A percentile compares a stretch with the other conserved stretches of the same genome.
Evolutionary conservation across 257 asterid species (phyloP).

Genomic region (Craterostigma plantagineum): DNA sequence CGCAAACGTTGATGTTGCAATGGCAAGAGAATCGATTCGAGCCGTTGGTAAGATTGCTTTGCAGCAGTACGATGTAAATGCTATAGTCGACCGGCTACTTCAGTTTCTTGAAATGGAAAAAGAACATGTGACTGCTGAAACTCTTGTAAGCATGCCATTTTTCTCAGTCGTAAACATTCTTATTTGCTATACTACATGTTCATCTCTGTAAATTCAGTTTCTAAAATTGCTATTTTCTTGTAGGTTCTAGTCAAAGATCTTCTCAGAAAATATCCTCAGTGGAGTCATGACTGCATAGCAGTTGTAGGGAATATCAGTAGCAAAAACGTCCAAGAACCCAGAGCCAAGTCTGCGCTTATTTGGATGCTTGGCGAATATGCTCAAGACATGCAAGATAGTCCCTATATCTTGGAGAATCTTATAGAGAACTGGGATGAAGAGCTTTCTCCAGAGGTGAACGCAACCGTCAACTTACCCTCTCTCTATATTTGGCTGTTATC

Average conservation of each 20-base stretch:
- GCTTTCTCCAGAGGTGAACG: conserved; percentile 78
- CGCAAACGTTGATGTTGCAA: conserved; percentile 94
- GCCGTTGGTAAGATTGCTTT: conserved; percentile 98
- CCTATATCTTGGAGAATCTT: conserved; percentile 70
- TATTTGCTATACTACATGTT: not conserved
- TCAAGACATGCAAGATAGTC: conserved; percentile 97
- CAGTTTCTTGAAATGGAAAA: conserved; percentile 99
- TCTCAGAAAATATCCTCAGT: conserved; percentile 94
- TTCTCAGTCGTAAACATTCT: conserved; percentile 7
- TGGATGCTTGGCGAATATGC: conserved; percentile 99
- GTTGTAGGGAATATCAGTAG: conserved; percentile 97
- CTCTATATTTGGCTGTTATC: not conserved
- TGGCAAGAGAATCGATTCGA: conserved; percentile 97
- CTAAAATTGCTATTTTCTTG: conserved; percentile 9
- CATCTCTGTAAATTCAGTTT: conserved; percentile 3
- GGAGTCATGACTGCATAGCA: conserved; percentile 99
- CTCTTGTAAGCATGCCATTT: conserved; percentile 49
- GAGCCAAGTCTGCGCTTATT: conserved; percentile 95
- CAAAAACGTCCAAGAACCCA: conserved; percentile 88
- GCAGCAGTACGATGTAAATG: conserved; percentile 97
- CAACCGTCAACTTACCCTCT: not conserved
- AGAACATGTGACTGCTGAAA: conserved; percentile 95
- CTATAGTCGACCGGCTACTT: conserved; percentile 95
- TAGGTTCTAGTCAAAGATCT: conserved; percentile 99
- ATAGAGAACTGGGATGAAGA: conserved; percentile 97